A percentile compares a stretch with the other conserved stretches of the same genome.
phyloP scores from a whole-genome alignment of 2,329 filamentous ascomycete genomes.

The Lachnellula suecica region DNA sequence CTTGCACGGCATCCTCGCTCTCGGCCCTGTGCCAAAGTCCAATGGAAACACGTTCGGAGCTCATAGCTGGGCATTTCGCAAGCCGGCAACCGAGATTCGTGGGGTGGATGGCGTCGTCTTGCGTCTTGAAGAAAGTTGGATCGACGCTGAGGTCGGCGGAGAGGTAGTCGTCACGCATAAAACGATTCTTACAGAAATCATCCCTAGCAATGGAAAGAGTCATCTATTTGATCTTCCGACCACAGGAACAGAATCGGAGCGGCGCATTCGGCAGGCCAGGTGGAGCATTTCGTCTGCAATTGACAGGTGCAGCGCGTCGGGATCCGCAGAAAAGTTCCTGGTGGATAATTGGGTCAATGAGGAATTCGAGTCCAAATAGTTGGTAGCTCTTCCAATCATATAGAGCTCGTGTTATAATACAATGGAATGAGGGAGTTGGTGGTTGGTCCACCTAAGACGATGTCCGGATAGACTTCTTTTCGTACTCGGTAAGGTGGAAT shows the following conservation, averaged over 20 bases:
- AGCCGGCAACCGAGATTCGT: background rate
- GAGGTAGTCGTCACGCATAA: background rate
- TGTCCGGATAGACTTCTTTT: too few species aligned
- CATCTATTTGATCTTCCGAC: constrained; percentile 8
- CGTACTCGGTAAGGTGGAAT: too few species aligned
- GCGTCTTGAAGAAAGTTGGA: background rate
- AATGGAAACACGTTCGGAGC: background rate
- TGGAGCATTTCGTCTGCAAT: constrained; percentile 7
- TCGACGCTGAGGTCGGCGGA: constrained; percentile 1
- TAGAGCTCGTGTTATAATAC: too few species aligned
- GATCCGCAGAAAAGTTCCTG: background rate
- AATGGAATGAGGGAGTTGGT: too few species aligned
- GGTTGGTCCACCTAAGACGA: too few species aligned
- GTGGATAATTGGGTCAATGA: constrained; percentile 4
- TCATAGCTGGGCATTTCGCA: background rate
- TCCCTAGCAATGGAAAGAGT: background rate
- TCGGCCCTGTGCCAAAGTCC: background rate
- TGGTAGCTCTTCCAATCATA: too few species aligned
- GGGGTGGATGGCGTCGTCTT: constrained; percentile 1
- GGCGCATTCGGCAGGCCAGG: constrained; percentile 1
- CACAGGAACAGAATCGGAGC: constrained; percentile 2
- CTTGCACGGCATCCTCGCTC: background rate
- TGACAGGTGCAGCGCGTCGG: constrained; percentile 5
- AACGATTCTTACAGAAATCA: background rate
- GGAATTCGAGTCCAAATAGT: background rate